These are phyloP conservation scores for Selaginella moellendorffii DNA, from an alignment of 75 land plant species.

Conservation along the genomic window DNA sequence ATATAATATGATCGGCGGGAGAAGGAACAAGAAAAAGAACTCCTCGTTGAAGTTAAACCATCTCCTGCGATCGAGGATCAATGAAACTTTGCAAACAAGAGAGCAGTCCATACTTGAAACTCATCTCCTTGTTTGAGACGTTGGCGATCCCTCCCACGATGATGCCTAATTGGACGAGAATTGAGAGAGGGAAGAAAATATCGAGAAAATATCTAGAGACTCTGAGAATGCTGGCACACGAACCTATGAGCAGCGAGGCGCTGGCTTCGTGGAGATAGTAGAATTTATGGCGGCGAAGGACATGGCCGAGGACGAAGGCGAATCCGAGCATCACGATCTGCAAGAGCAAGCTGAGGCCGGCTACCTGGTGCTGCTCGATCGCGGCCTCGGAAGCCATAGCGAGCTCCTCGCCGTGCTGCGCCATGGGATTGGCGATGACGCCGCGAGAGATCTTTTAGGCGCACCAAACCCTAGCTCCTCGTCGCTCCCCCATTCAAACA, in stretches of 20 bases:
- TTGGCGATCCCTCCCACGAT: constrained; percentile 85
- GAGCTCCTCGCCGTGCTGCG: too few species aligned
- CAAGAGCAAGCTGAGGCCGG: constrained; percentile 83
- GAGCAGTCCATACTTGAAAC: constrained; percentile 52
- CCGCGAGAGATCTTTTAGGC: too few species aligned
- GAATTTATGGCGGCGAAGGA: constrained; percentile 70
- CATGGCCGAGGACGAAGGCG: constrained; percentile 85
- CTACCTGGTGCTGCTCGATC: constrained; percentile 69
- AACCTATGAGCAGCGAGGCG: constrained; percentile 85
- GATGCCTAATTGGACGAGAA: constrained; percentile 13
- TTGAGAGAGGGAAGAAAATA: neutral
- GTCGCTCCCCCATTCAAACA: too few species aligned
- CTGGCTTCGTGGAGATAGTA: constrained; percentile 94
- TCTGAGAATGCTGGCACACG: neutral
- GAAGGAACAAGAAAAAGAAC: constrained; percentile 81
- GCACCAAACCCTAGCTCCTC: too few species aligned
- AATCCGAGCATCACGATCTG: constrained; percentile 92
- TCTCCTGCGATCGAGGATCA: constrained; percentile 34
- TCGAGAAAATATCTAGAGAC: neutral
- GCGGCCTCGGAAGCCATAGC: constrained; percentile 28
- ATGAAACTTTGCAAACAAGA: neutral
- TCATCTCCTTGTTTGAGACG: constrained; percentile 79
- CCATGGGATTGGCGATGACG: too few species aligned
- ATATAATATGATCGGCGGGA: constrained; percentile 99
- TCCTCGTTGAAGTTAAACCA: constrained; percentile 99